Conservation (phyloP, 352 stramenopile genomes). For the Phytophthora pseudosyringae region DNA sequence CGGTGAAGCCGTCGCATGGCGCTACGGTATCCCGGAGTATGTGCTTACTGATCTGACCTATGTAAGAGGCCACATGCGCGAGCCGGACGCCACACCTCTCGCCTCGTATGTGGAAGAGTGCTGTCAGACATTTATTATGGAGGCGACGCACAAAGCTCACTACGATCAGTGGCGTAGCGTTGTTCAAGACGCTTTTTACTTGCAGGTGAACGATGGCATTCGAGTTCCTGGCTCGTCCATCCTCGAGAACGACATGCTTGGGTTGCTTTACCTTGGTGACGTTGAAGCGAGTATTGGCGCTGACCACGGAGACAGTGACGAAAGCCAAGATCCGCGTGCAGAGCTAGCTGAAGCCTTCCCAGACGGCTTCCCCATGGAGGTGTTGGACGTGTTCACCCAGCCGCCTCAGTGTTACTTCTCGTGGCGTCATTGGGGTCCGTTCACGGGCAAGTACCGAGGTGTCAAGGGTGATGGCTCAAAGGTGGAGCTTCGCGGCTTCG, state of each 20-base stretch:
- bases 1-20: slow-evolving; percentile 53
- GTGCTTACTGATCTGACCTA: slow-evolving; percentile 81
- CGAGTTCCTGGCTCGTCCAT: slow-evolving; percentile 49
- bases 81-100: slow-evolving; percentile 61
- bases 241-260: slow-evolving; percentile 72
- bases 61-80: slow-evolving; percentile 59
- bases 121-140: slow-evolving; percentile 84
- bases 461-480: slow-evolving; percentile 63
- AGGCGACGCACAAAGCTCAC: slow-evolving; percentile 70
- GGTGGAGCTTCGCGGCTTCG: slow-evolving; percentile 75
- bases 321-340: slow-evolving; percentile 54
- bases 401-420: slow-evolving; percentile 79
- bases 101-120: slow-evolving; percentile 78
- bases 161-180: slow-evolving; percentile 75
- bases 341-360: slow-evolving; percentile 70
- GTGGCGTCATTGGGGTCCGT: slow-evolving; percentile 83
- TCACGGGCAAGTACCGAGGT: slow-evolving; percentile 70
- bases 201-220: slow-evolving; percentile 77
- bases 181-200: slow-evolving; percentile 58
- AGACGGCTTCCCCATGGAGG: slow-evolving; percentile 82
- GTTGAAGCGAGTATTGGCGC: slow-evolving; percentile 39
- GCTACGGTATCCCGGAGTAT: slow-evolving; percentile 75
- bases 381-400: slow-evolving; percentile 81
- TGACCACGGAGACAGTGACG: slow-evolving; percentile 42
- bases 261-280: slow-evolving; percentile 63